These are phyloP conservation scores for Xylariaceae sp. DNA, from an alignment of 2,329 filamentous ascomycete species.

Conservation along the genomic window DNA sequence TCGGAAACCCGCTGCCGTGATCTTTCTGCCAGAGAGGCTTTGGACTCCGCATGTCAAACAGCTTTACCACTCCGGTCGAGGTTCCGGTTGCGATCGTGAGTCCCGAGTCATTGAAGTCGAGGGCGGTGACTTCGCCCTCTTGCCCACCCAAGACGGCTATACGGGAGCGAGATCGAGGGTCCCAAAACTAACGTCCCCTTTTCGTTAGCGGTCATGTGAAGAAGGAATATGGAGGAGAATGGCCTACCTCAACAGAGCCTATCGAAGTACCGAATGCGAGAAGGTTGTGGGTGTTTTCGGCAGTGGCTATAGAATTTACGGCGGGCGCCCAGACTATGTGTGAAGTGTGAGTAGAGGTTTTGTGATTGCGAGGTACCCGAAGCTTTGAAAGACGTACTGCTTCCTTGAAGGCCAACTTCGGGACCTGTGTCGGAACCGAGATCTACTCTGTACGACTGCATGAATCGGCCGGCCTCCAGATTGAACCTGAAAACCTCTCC, in stretches of 20 bases:
- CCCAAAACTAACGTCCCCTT: conserved; percentile 65
- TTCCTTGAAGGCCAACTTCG: conserved; percentile 75
- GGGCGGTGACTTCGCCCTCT: conserved; percentile 72
- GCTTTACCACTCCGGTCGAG: conserved; percentile 79
- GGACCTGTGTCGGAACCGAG: conserved; percentile 76
- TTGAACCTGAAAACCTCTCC: conserved; percentile 94
- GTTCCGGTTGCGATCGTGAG: conserved; percentile 81
- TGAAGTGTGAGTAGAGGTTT: conserved; percentile 3
- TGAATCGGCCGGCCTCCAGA: conserved; percentile 84
- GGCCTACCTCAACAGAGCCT: conserved; percentile 73
- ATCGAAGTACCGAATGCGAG: conserved; percentile 89
- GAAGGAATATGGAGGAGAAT: not conserved
- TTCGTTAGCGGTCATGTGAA: conserved; percentile 2
- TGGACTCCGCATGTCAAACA: conserved; percentile 88
- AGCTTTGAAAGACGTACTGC: conserved; percentile 37
- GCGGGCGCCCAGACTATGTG: conserved; percentile 62
- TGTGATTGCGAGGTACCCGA: too few species aligned
- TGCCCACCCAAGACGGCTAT: conserved; percentile 69
- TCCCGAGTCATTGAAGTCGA: conserved; percentile 80
- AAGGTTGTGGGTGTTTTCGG: conserved; percentile 83
- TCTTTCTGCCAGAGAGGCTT: conserved; percentile 84
- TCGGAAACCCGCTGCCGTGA: conserved; percentile 89
- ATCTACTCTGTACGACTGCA: conserved; percentile 89
- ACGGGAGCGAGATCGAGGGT: conserved; percentile 74
- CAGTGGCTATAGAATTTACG: conserved; percentile 82